These are phyloP conservation scores for Coemansia umbellata DNA, from an alignment of 192 early-diverging fungal species.

Conservation along the genomic window DNA sequence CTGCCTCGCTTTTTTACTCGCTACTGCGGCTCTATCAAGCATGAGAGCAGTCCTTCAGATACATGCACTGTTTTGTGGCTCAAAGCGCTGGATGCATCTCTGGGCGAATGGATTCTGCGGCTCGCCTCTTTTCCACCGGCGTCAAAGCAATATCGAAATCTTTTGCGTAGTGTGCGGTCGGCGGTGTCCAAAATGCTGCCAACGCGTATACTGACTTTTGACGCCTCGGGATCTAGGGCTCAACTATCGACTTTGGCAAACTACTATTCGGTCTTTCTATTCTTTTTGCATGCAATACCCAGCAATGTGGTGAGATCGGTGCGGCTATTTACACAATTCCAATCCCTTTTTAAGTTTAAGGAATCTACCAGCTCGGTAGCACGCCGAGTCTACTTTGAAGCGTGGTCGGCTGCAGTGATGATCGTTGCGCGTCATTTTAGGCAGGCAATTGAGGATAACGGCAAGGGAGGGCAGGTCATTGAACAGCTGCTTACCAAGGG, in stretches of 20 bases:
- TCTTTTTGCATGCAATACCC: conserved; percentile 50
- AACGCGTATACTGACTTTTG: conserved; percentile 43
- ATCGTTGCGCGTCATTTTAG: conserved; percentile 21
- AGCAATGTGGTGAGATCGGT: conserved; percentile 32
- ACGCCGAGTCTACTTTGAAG: conserved; percentile 50
- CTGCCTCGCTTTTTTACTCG: conserved; percentile 50
- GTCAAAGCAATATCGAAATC: conserved; percentile 13
- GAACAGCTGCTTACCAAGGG: conserved; percentile 2
- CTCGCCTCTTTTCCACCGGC: neutral
- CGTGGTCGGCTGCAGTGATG: conserved; percentile 38
- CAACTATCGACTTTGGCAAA: conserved; percentile 43
- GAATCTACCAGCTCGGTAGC: conserved; percentile 35
- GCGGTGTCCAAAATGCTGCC: conserved; percentile 48
- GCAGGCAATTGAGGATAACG: conserved; percentile 4
- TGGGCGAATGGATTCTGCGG: conserved; percentile 18
- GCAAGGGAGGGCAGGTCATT: conserved; percentile 1
- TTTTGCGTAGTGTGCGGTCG: conserved; percentile 27
- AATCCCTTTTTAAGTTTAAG: conserved; percentile 39
- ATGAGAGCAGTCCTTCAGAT: conserved; percentile 11
- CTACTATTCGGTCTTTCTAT: conserved; percentile 49
- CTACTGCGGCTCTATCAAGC: conserved; percentile 15
- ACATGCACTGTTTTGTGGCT: conserved; percentile 43
- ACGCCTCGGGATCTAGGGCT: conserved; percentile 2
- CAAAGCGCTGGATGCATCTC: conserved; percentile 20
- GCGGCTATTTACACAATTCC: conserved; percentile 40